Percentiles rank a stretch among this genome's conserved stretches.
Evolutionary conservation across 257 asterid genomes (phyloP).

Genomic region (Solanum dulcamara): DNA sequence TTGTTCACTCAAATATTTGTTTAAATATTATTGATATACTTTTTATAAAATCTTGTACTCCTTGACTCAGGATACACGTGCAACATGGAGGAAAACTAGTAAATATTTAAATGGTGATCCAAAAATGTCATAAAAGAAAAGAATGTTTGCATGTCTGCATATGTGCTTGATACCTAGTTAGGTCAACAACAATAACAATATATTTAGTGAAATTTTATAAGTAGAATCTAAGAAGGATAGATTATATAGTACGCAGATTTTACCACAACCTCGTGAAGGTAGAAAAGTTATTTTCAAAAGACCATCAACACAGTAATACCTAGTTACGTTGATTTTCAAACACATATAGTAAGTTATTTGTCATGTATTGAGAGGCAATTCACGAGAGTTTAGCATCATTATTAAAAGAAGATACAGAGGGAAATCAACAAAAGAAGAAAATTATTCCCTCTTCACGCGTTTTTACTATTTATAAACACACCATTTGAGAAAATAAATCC

Average conservation of each 20-base stretch:
- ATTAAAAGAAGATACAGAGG: not conserved
- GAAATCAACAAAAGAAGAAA: not conserved
- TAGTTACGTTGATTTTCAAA: not conserved
- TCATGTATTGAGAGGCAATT: not conserved
- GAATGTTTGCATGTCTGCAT: not conserved
- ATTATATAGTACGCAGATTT: not conserved
- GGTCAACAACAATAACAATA: not conserved
- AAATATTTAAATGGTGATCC: not conserved
- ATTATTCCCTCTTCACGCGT: not conserved
- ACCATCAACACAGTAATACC: not conserved
- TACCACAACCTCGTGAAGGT: not conserved
- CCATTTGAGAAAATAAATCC: not conserved
- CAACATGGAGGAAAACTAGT: too few species aligned
- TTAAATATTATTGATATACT: too few species aligned
- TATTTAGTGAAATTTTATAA: too few species aligned
- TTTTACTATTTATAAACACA: not conserved
- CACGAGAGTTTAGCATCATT: not conserved
- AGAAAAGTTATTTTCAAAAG: fast-evolving
- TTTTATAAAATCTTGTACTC: too few species aligned
- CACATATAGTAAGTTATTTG: not conserved
- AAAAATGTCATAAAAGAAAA: not conserved
- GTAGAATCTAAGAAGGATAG: too few species aligned
- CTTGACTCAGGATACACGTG: too few species aligned
- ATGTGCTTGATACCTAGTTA: not conserved
- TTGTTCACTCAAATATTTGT: too few species aligned